These are phyloP conservation scores for Deuterostichococcus epilithicus DNA, from an alignment of 139 green algal genomes.

Conservation along the genomic window DNA sequence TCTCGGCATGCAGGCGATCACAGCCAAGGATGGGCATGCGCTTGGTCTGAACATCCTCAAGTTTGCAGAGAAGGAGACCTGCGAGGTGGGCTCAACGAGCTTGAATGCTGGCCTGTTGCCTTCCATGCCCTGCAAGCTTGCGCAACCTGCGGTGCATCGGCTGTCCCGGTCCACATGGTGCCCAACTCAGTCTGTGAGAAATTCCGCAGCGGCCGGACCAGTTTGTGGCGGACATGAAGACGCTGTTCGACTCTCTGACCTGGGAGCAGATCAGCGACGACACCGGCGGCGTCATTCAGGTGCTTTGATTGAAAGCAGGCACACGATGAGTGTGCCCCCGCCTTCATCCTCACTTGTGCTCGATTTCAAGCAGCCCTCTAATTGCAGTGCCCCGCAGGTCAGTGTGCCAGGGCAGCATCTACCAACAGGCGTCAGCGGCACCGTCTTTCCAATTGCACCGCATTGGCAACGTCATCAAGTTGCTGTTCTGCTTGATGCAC, in stretches of 20 bases:
- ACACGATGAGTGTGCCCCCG: too few relatives aligned
- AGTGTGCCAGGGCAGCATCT: too few relatives aligned
- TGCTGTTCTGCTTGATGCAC: too few relatives aligned
- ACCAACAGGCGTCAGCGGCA: too few relatives aligned
- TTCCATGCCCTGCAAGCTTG: neutral
- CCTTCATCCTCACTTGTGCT: too few relatives aligned
- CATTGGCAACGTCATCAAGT: too few relatives aligned
- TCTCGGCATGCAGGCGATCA: conserved; percentile 32
- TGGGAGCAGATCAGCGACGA: conserved; percentile 59
- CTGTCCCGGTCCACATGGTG: neutral
- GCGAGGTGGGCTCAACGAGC: conserved; percentile 23
- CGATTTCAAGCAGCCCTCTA: too few relatives aligned
- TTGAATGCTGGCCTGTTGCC: neutral
- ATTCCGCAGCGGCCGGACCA: conserved; percentile 37
- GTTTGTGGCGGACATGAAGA: conserved; percentile 56
- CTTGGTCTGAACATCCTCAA: conserved; percentile 52
- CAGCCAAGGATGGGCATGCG: conserved; percentile 47
- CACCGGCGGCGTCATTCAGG: conserved; percentile 66
- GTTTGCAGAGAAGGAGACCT: conserved; percentile 52
- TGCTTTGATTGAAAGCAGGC: too few relatives aligned
- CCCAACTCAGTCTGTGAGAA: neutral
- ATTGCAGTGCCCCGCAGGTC: too few relatives aligned
- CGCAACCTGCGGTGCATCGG: neutral
- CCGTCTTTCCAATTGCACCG: too few relatives aligned
- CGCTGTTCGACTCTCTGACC: conserved; percentile 64